Conservation (phyloP, 2,329 filamentous ascomycete genomes). For the Claviceps sp. region DNA sequence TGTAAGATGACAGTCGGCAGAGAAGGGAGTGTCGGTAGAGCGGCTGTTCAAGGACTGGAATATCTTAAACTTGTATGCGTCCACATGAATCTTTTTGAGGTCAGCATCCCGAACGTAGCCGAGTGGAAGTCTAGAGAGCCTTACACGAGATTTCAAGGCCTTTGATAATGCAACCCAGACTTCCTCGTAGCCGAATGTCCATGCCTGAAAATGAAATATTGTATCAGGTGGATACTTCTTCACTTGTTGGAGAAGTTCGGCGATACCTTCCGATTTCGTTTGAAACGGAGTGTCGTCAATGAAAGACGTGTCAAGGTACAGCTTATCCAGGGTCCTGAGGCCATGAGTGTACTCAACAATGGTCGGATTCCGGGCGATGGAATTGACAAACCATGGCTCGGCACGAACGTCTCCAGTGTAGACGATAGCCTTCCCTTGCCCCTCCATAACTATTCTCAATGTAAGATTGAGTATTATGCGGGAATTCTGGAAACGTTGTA, state of each 20-base stretch:
- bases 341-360: conserved; percentile 62
- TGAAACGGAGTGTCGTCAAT: conserved; percentile 32
- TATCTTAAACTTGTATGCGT: conserved; percentile 62
- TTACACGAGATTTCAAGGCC: conserved; percentile 49
- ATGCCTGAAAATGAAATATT: conserved; percentile 71
- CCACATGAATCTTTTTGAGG: conserved; percentile 56
- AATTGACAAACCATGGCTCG: conserved; percentile 75
- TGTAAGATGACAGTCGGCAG: conserved; percentile 28
- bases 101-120: conserved; percentile 5
- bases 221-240: conserved; percentile 56
- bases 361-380: conserved; percentile 55
- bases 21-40: conserved; percentile 24
- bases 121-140: neutral
- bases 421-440: conserved; percentile 54
- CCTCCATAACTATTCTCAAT: conserved; percentile 54
- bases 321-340: conserved; percentile 55
- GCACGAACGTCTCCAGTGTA: conserved; percentile 85
- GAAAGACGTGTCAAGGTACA: conserved; percentile 86
- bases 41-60: conserved; percentile 50
- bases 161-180: conserved; percentile 75
- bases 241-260: conserved; percentile 59
- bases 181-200: conserved; percentile 86
- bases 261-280: conserved; percentile 60
- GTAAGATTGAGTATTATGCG: neutral
- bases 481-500: neutral